phyloP scores from a whole-genome alignment of 2,329 filamentous ascomycete genomes.

The Paracamarosporium sp. region DNA sequence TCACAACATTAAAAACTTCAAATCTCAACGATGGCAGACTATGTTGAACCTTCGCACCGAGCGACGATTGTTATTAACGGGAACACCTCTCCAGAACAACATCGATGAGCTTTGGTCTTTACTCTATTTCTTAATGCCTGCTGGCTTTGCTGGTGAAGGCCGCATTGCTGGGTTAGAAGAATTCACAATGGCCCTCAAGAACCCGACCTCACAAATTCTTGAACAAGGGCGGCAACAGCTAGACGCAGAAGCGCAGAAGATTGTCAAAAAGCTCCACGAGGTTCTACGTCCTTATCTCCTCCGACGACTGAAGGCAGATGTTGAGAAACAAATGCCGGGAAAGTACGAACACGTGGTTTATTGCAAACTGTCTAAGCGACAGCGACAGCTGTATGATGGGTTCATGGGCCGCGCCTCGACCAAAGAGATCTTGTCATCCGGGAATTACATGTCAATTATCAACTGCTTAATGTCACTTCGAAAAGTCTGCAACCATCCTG shows the following conservation, averaged over 20 bases:
- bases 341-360: slow-evolving; percentile 98
- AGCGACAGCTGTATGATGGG: slow-evolving; percentile 94
- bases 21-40: slow-evolving; percentile 95
- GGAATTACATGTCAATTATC: slow-evolving; percentile 97
- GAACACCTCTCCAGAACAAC: slow-evolving; percentile 96
- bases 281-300: slow-evolving; percentile 91
- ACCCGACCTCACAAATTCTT: slow-evolving; percentile 93
- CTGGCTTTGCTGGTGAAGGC: slow-evolving; percentile 80
- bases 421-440: slow-evolving; percentile 83
- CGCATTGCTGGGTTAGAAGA: slow-evolving; percentile 95
- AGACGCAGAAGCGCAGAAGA: slow-evolving; percentile 89
- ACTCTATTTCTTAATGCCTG: slow-evolving; percentile 94
- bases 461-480: slow-evolving; percentile 97
- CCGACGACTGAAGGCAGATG: slow-evolving; percentile 89
- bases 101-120: slow-evolving; percentile 96
- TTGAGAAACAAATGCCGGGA: slow-evolving; percentile 98
- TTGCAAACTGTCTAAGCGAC: slow-evolving; percentile 92
- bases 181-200: slow-evolving; percentile 95
- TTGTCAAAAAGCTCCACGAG: slow-evolving; percentile 92
- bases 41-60: slow-evolving; percentile 92
- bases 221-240: slow-evolving; percentile 93
- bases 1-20: slow-evolving; percentile 99
- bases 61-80: slow-evolving; percentile 85
- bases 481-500: slow-evolving; percentile 98
- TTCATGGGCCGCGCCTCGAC: slow-evolving; percentile 93